Conservation (phyloP, 2,329 filamentous ascomycete species). For the Cladorrhinum sp. region DNA sequence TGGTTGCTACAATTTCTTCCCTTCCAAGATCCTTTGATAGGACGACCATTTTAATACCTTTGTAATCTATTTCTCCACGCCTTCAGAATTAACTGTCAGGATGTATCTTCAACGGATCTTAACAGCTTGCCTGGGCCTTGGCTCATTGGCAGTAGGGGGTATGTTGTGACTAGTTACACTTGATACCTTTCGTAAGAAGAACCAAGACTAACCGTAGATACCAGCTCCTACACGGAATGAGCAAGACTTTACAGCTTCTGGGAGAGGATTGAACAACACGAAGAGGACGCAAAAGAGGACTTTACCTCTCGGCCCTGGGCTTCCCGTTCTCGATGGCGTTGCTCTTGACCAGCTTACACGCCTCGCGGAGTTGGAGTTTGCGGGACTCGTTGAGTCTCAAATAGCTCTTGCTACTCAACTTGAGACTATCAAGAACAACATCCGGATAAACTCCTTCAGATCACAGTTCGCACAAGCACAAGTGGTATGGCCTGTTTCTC, state of each 20-base stretch:
- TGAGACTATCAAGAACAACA: slow-evolving; percentile 42
- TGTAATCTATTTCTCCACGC: slow-evolving; percentile 9
- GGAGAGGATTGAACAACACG: slow-evolving; percentile 28
- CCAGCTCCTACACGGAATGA: slow-evolving; percentile 27
- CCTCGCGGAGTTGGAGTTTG: slow-evolving; percentile 38
- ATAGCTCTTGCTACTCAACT: slow-evolving; percentile 37
- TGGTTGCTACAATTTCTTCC: slow-evolving; percentile 19
- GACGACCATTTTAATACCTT: not conserved
- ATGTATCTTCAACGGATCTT: slow-evolving; percentile 31
- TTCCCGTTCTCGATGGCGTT: slow-evolving; percentile 34
- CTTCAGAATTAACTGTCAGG: slow-evolving; percentile 11
- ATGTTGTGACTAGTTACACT: slow-evolving; percentile 9
- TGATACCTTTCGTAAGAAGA: not conserved
- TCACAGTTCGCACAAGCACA: slow-evolving; percentile 32
- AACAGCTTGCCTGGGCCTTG: slow-evolving; percentile 30
- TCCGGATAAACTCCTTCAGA: slow-evolving; percentile 40
- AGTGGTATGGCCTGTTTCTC: slow-evolving; percentile 30
- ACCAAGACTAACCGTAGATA: slow-evolving; percentile 14
- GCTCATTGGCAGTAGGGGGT: slow-evolving; percentile 32
- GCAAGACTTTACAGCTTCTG: slow-evolving; percentile 16
- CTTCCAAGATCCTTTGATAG: slow-evolving; percentile 19
- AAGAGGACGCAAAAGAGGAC: slow-evolving; percentile 27
- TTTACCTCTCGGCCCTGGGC: not conserved
- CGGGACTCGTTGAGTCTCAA: slow-evolving; percentile 37
- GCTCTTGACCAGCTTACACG: slow-evolving; percentile 34